These are phyloP conservation scores for Mucor indicus DNA, from an alignment of 371 early-diverging fungal species.

Conservation along the genomic window DNA sequence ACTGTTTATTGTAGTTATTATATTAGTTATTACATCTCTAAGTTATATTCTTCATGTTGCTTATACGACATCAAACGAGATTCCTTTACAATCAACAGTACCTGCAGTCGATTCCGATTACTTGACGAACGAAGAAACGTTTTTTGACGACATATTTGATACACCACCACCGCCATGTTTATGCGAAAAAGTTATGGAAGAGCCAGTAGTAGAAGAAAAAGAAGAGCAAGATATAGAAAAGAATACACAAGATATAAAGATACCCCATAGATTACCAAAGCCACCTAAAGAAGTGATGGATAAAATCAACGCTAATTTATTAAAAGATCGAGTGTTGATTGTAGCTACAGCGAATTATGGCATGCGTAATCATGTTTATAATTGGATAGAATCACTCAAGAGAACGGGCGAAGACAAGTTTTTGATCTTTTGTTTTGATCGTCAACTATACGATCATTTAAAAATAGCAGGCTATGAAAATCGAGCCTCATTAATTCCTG, in stretches of 20 bases:
- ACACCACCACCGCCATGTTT: too few relatives aligned
- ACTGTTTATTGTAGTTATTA: too few relatives aligned
- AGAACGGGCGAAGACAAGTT: constrained; percentile 35
- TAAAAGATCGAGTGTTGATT: constrained; percentile 29
- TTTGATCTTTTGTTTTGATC: constrained; percentile 43
- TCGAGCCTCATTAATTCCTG: constrained; percentile 33
- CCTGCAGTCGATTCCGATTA: too few relatives aligned
- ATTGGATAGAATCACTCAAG: constrained; percentile 47
- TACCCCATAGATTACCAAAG: constrained; percentile 25
- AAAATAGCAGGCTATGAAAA: constrained; percentile 26
- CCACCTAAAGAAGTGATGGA: constrained; percentile 25
- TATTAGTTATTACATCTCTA: too few relatives aligned
- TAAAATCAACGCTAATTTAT: constrained; percentile 32
- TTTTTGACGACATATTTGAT: too few relatives aligned
- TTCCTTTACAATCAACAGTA: too few relatives aligned
- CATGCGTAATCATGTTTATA: constrained; percentile 48
- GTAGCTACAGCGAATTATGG: constrained; percentile 46
- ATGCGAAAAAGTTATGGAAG: too few relatives aligned
- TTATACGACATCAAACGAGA: too few relatives aligned
- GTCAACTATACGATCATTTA: constrained; percentile 32
- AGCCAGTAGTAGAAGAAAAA: too few relatives aligned
- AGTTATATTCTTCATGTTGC: too few relatives aligned
- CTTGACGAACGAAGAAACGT: too few relatives aligned
- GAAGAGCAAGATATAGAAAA: too few relatives aligned
- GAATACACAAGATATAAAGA: neutral